Base-by-base conservation (phyloP, 2,329 filamentous ascomycete species). In the Penicillium sp. region DNA sequence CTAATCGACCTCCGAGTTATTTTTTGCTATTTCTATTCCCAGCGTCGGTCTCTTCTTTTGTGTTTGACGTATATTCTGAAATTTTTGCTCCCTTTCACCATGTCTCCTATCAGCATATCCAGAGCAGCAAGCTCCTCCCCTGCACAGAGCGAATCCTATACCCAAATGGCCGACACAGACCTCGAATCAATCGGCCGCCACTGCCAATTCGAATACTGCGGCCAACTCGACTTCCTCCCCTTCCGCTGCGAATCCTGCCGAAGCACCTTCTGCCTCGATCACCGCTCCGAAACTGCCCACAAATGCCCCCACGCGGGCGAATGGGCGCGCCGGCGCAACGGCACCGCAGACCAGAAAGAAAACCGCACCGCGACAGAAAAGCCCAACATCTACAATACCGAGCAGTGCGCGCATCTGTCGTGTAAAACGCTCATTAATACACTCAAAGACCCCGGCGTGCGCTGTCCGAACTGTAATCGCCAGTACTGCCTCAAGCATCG, bases 201-300 rank as follows among this genome's bases (percentile, higher is more conserved):
- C 81, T 99, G 95, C 84, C 87, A 97, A 76, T 89, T 90, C 78
- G 82, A 89, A 65, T 96, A 92, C 82, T 99, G 95, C 82, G 89
- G 93, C 74, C 90, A 95, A 73, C 90, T 98, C 60, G 95, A 98
- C 78, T 98, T 99, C 76, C 86, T 99, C 4, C 95, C 95, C 4
- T 98, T 98, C 77, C 85, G 87, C 72, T 99, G 95, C 80, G 91
- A 96, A 74, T 95, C 90, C 67, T 99, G 95, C 79, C 85, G 79
- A 70, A 82, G 82, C 59, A 94, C 89, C 16, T 99, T 88, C 80
- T 99, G 96, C 75, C 89, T 96, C 66, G 94, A 98, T 73, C 95
- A 99, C 82, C 90, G 94, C 56, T 89, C 87, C 69, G 94, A 98
- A 79, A 85, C 86, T 19, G 80, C 91, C 0, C 96, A 99, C 79